These are phyloP conservation scores for Myriosclerotinia curreyana DNA, from an alignment of 2,329 filamentous ascomycete species.

Conservation along the genomic window DNA sequence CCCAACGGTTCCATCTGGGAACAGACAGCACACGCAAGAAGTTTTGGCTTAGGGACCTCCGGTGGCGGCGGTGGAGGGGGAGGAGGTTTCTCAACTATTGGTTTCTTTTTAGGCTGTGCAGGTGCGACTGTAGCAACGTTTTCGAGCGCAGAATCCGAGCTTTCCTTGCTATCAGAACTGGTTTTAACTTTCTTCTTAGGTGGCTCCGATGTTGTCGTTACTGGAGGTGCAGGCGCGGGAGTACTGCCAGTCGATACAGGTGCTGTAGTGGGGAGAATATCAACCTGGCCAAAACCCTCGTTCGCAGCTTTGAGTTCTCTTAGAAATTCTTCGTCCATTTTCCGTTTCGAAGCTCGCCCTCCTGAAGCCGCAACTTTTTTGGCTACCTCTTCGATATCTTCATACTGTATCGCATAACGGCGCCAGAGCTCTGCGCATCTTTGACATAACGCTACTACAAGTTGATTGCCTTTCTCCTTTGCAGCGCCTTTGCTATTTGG, in stretches of 20 bases:
- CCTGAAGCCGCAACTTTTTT: slow-evolving; percentile 81
- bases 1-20: slow-evolving; percentile 66
- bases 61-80: slow-evolving; percentile 62
- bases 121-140: slow-evolving; percentile 35
- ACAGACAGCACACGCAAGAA: slow-evolving; percentile 84
- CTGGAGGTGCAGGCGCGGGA: slow-evolving; percentile 29
- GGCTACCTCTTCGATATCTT: slow-evolving; percentile 84
- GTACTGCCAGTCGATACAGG: slow-evolving; percentile 31
- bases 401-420: slow-evolving; percentile 93
- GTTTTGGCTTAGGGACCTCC: slow-evolving; percentile 73
- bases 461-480: slow-evolving; percentile 74
- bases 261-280: slow-evolving; percentile 37
- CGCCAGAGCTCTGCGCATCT: slow-evolving; percentile 93
- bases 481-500: slow-evolving; percentile 55
- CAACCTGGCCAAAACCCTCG: slow-evolving; percentile 52
- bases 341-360: slow-evolving; percentile 79
- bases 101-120: slow-evolving; percentile 46
- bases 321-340: slow-evolving; percentile 85
- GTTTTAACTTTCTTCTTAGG: slow-evolving; percentile 64
- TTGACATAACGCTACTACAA: slow-evolving; percentile 80
- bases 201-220: slow-evolving; percentile 47
- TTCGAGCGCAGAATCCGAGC: slow-evolving; percentile 48
- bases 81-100: slow-evolving; percentile 55
- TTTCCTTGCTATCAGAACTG: slow-evolving; percentile 48
- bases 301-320: slow-evolving; percentile 67